These are phyloP conservation scores for Mesembryanthemum crystallinum DNA, from an alignment of 148 eudicot species.

Conservation along the genomic window DNA sequence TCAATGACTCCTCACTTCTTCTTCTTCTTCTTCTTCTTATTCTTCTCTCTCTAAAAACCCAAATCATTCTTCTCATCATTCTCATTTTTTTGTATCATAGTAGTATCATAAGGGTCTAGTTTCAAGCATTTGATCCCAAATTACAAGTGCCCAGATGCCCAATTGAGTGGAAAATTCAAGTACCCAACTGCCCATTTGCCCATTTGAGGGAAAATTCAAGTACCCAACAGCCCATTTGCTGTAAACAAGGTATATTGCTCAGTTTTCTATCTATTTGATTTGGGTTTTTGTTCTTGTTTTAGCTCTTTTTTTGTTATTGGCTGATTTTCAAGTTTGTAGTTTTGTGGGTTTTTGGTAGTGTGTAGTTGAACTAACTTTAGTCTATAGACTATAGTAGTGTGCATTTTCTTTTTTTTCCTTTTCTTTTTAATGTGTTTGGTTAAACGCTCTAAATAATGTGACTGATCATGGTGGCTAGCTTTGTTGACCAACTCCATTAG, in stretches of 20 bases:
- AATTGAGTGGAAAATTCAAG: conserved; percentile 5
- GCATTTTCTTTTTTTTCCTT: conserved; percentile 1
- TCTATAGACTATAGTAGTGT: conserved; percentile 13
- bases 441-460: conserved; percentile 20
- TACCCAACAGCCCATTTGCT: conserved; percentile 13
- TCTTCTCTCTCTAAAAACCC: neutral
- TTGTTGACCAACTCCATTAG: conserved; percentile 19
- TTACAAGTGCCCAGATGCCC: neutral
- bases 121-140: neutral
- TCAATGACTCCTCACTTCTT: neutral
- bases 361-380: conserved; percentile 33
- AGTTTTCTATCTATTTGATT: neutral
- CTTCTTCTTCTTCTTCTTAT: neutral
- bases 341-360: conserved; percentile 14
- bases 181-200: conserved; percentile 15
- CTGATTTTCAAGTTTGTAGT: neutral
- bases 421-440: neutral
- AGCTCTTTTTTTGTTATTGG: neutral
- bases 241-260: neutral
- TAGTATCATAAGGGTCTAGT: neutral
- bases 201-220: conserved; percentile 7
- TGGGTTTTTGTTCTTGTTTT: neutral
- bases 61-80: neutral
- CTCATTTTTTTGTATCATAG: neutral
- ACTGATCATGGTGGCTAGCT: conserved; percentile 20